Evolutionary conservation across 2,329 filamentous ascomycete species (phyloP), one percentile per base, ranked within the genome.

Genomic region (Aspergillus clavatus): DNA sequence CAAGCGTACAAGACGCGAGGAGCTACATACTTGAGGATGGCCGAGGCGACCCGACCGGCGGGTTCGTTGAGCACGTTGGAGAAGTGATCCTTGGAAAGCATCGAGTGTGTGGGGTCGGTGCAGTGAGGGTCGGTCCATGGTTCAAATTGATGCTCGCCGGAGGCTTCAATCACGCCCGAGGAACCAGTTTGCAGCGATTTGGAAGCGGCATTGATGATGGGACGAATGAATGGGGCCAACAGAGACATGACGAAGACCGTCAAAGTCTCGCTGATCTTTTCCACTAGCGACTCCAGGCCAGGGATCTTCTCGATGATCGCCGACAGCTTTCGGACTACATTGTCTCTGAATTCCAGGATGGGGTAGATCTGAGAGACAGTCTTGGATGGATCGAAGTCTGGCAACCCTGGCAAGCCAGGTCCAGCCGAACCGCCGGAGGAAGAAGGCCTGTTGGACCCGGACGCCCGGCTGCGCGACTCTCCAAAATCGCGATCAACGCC

Each of bases 221-320:
- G 93, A 45, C 89, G 82, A 50, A 98, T 80, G 66, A 94, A 97
- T 0, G 93, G 93, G 0, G 93, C 88, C 14, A 98, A 77, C 1
- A 98, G 79, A 5, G 89, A 90, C 50, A 98, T 79, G 40, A 98
- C 81, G 63, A 97, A 97, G 5, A 95, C 78, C 0, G 91, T 95
- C 31, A 98, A 75, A 1, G 87, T 91, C 71, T 98, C 93, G 45
- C 86, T 88, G 58, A 98, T 95, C 58, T 89, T 91, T 53, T 97
- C 91, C 18, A 97, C 82, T n/a, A 96, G 74, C 50, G 84, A 73
- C 69, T 95, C 89, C 3, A 98, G 76, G 0, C 91, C 91, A 0
- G 93, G 93, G 29, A 98, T 86, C 72, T 94, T 96, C 58, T 89
- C 83, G 54, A 97, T 89, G 42, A 89, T 85, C 29, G 82, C 80